phyloP scores from a whole-genome alignment of 768 basidiomycete species.

The Podaxis rugospora region DNA sequence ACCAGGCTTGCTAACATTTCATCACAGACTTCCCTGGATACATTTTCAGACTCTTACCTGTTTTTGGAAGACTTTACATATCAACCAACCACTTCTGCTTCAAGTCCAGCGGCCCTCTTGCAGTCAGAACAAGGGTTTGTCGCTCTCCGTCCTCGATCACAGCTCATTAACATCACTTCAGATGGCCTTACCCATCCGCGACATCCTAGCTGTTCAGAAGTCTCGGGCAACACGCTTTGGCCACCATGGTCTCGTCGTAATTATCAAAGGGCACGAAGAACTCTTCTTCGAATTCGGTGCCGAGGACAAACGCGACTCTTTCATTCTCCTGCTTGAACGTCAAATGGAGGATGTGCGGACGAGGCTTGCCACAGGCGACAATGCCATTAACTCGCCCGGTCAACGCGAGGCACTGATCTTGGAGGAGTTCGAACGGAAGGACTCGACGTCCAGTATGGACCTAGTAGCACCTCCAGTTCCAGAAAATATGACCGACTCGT shows the following conservation, averaged over 20 bases:
- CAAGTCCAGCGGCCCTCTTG: conserved; percentile 79
- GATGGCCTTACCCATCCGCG: conserved; percentile 94
- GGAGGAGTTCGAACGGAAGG: conserved; percentile 73
- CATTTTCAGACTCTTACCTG: conserved; percentile 84
- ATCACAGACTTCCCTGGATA: conserved; percentile 83
- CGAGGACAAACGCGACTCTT: conserved; percentile 75
- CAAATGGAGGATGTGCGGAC: conserved; percentile 73
- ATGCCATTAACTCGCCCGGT: conserved; percentile 39
- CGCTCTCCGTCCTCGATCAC: neutral
- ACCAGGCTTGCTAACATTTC: conserved; percentile 10
- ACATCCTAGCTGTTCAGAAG: conserved; percentile 80
- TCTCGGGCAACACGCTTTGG: conserved; percentile 87
- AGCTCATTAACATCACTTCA: conserved; percentile 25
- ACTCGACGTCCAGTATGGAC: conserved; percentile 30
- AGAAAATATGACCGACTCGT: conserved; percentile 60
- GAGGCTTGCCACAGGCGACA: conserved; percentile 42
- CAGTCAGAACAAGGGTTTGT: conserved; percentile 77
- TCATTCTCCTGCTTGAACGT: conserved; percentile 67
- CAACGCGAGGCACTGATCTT: conserved; percentile 74
- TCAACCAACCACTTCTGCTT: conserved; percentile 95
- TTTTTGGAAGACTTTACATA: conserved; percentile 83
- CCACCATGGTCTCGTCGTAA: conserved; percentile 83
- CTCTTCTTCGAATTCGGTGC: conserved; percentile 93
- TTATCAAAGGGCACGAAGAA: conserved; percentile 95
- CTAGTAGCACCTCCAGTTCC: conserved; percentile 40